Base-by-base conservation (phyloP, 345 rosid species). In the Citrus australasica region DNA sequence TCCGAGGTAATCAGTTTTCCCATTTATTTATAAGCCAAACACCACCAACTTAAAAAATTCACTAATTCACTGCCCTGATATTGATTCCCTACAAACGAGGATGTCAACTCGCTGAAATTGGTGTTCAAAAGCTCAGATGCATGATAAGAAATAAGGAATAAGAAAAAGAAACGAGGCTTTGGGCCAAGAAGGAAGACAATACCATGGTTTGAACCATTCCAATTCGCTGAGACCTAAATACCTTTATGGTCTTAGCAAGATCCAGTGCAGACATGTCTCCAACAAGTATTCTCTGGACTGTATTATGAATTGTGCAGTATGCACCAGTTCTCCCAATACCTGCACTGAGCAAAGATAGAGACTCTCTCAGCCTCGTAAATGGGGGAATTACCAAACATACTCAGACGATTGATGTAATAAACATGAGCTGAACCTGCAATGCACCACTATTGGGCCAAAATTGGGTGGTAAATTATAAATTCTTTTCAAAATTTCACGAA, bases 281-380 rank as follows among this genome's bases (percentile, higher is more conserved):
- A 55, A 38, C 76, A 74, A 96, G 93, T 84, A 96, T 91, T 85
- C 98, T 87, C 89, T 96, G 99, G 67, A 96, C 80, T 24, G 99
- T 92, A 86, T 90, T 94, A 81, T 96, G 99, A 82, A 94, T 89
- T 53, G 95, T 81, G 81, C 98, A 96, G 84, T 91, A 96, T 63
- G 99, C 88, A 82, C 99, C 99, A 10, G 97, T 94, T 88, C 99
- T 94, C 53, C 99, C 98, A 79, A 94, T 92, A 59, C 99, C 99
- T 85, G 99, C 99, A 89, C 99, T 91, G 97, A 76, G 79, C 37
- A 56, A 35, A 73, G 71, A 75, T 40, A 79, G 27, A 76, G 59
- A 53, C 9, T 78, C 76, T 66, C 77, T 80, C 87, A 86, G 89
- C 35, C 27, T 30, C 28, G 68, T 33, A 28, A 59, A 79, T 80